Conservation (phyloP, 2,329 filamentous ascomycete species). For the Parastagonospora avenae region DNA sequence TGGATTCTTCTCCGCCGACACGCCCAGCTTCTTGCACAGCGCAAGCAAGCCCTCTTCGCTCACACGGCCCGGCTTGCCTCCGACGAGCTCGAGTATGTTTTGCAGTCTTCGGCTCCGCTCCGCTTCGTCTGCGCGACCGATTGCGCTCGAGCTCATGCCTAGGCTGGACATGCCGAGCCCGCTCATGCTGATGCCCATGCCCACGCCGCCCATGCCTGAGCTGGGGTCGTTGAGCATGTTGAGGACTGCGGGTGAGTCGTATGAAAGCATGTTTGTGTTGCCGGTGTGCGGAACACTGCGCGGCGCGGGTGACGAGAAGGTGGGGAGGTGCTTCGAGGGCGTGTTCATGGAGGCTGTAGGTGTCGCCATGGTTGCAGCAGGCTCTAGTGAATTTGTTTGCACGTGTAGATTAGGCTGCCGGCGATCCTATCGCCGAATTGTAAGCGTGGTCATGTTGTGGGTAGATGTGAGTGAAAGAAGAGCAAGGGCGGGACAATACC, state of each 20-base stretch:
- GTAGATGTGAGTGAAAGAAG: too few species aligned
- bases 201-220: constrained; percentile 41
- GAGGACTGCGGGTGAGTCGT: constrained; percentile 51
- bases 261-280: constrained; percentile 44
- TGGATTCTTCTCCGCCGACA: constrained; percentile 51
- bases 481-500: too few species aligned
- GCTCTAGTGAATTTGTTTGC: constrained; percentile 1
- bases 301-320: constrained; percentile 49
- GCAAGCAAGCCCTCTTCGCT: constrained; percentile 77
- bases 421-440: background rate
- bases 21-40: constrained; percentile 69
- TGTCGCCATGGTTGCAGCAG: constrained; percentile 35
- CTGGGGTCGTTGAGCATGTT: constrained; percentile 48
- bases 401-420: background rate
- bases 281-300: constrained; percentile 50
- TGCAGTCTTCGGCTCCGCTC: constrained; percentile 60
- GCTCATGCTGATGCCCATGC: constrained; percentile 46
- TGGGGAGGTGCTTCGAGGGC: constrained; percentile 43
- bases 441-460: background rate
- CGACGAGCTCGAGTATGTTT: constrained; percentile 69
- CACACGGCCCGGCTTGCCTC: constrained; percentile 70
- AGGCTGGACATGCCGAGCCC: constrained; percentile 50
- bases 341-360: constrained; percentile 46
- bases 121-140: constrained; percentile 57
- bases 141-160: constrained; percentile 44